Evolutionary conservation across 2,329 filamentous ascomycete genomes (phyloP), one percentile per base, ranked within the genome.

Genomic region (Rhytidhysteron rufulum): DNA sequence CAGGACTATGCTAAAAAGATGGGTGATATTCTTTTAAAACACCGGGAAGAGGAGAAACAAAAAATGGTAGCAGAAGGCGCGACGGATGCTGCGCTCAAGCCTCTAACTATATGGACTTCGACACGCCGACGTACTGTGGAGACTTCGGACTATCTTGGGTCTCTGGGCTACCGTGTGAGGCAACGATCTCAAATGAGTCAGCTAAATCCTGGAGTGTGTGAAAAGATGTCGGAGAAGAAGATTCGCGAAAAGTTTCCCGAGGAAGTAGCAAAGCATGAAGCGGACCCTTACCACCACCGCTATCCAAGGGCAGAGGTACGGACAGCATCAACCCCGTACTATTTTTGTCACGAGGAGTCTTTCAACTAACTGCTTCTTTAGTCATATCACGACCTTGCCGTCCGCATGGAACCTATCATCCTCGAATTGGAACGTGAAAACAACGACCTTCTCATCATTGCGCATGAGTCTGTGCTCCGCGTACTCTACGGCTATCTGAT

Each of bases 331-430:
- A 30, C 4, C 40, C 7, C 5, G n/a, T 32, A 21, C 69, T 45
- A 13, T 24, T 3, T 38, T 22, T 13, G 11, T 15, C 19, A 11
- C 15, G 16, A 31, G 13, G 34, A 32, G 31, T 20, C 30, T 48
- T 5, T 37, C 7, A 35, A 55, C 5, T 41, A 4, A 20, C 6
- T 18, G n/a, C n/a, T n/a, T n/a, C n/a, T n/a, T n/a, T 43, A 95
- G 86, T 97, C 91, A 7, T 98, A 98, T 66, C 93, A 98, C 63
- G 93, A 98, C 60, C 82, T 98, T 31, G 93, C 93, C n/a, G 93
- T 98, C 44, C 87, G 93, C 17, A 81, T 98, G 34, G 93, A 98
- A 63, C 94, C 93, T 30, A 95, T 98, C 57, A 98, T 98, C 58
- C 79, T 98, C 21, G 93, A 98, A 64, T 79, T 98, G 11, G 93